Conservation (phyloP, 306 rosid species). For the Prunus mume region DNA sequence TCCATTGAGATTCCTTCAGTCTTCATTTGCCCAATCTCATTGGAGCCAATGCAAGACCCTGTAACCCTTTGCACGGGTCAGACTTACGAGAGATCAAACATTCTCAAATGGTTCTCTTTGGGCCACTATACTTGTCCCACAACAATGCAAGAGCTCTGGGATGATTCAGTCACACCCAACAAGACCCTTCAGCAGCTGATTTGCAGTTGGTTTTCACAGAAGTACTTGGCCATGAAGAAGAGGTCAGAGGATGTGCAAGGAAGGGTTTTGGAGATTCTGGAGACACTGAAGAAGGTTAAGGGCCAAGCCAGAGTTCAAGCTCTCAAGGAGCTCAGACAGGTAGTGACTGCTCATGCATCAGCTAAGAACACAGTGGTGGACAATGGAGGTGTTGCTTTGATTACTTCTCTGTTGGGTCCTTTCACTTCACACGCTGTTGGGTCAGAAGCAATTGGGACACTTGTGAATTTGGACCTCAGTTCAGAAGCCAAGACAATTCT, state of each 20-base stretch:
- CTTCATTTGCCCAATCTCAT: constrained; percentile 76
- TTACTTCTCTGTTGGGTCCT: constrained; percentile 62
- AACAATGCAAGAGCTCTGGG: constrained; percentile 89
- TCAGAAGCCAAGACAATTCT: constrained; percentile 46
- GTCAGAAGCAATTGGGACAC: constrained; percentile 69
- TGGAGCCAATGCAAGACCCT: constrained; percentile 78
- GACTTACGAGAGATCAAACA: constrained; percentile 74
- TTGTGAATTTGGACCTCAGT: constrained; percentile 51
- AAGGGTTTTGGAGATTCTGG: constrained; percentile 49
- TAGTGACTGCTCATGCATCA: constrained; percentile 40
- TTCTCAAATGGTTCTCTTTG: constrained; percentile 68
- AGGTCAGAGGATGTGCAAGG: constrained; percentile 67
- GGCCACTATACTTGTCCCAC: constrained; percentile 84
- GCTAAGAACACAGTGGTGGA: constrained; percentile 41
- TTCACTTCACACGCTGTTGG: constrained; percentile 84
- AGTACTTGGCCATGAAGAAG: constrained; percentile 55
- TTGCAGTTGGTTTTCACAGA: constrained; percentile 62
- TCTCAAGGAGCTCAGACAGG: constrained; percentile 49
- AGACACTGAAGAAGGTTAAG: constrained; percentile 54
- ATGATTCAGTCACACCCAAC: constrained; percentile 60
- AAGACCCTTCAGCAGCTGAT: constrained; percentile 61
- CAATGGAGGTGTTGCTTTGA: constrained; percentile 42
- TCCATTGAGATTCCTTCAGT: constrained; percentile 63
- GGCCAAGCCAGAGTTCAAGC: constrained; percentile 74
- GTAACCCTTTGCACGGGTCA: constrained; percentile 93